A percentile compares a stretch with the other conserved stretches of the same genome.
These are phyloP conservation scores for Forsythia suspensa DNA, from an alignment of 257 asterid species.

Conservation along the genomic window DNA sequence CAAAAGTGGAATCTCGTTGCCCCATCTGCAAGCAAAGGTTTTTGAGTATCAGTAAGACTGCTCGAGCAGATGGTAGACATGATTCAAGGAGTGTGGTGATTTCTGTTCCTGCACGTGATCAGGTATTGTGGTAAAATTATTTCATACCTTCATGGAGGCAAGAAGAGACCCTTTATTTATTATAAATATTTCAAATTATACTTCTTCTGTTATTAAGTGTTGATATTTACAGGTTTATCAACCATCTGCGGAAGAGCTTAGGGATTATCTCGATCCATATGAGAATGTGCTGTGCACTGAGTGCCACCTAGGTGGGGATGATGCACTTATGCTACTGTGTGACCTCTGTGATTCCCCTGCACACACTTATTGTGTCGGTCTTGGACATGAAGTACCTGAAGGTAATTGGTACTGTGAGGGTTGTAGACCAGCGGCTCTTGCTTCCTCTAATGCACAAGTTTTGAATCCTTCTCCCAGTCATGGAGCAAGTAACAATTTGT, in stretches of 20 bases:
- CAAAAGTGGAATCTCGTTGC: slow-evolving; percentile 90
- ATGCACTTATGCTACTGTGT: slow-evolving; percentile 82
- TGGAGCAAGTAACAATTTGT: slow-evolving; percentile 38
- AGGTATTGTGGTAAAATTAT: slow-evolving; percentile 42
- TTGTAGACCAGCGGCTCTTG: slow-evolving; percentile 76
- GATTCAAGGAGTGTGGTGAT: slow-evolving; percentile 53
- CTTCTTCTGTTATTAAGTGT: background rate
- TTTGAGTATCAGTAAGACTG: slow-evolving; percentile 59
- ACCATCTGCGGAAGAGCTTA: slow-evolving; percentile 93
- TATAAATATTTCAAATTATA: background rate
- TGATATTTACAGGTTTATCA: slow-evolving; percentile 67
- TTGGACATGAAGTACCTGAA: slow-evolving; percentile 88
- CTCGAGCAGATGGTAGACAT: slow-evolving; percentile 47
- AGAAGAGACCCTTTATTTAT: background rate
- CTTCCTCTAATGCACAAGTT: slow-evolving; percentile 45
- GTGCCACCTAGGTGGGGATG: slow-evolving; percentile 85
- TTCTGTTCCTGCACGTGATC: slow-evolving; percentile 84
- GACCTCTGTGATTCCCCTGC: slow-evolving; percentile 93
- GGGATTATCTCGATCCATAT: slow-evolving; percentile 77
- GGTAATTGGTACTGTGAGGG: slow-evolving; percentile 96
- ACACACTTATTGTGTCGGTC: slow-evolving; percentile 86
- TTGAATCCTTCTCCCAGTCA: slow-evolving; percentile 43
- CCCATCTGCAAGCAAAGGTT: slow-evolving; percentile 95
- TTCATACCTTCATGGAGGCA: background rate
- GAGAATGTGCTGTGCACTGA: slow-evolving; percentile 71